phyloP scores from a whole-genome alignment of 228 moss, liverwort and hornwort species.

The Sphagnum magellanicum region DNA sequence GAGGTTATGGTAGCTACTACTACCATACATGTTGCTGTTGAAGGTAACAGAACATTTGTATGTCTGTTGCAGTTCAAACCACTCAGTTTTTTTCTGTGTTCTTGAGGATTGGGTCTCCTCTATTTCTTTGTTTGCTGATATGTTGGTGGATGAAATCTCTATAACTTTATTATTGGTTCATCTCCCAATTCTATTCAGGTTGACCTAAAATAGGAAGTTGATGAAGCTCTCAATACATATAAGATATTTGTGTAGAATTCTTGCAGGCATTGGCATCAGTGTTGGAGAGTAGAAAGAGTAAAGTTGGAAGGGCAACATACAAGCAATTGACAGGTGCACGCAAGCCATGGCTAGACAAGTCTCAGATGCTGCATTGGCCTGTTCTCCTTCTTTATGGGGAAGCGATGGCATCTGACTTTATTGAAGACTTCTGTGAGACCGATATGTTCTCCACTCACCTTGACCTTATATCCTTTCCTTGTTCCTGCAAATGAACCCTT shows the following conservation, averaged over 20 bases:
- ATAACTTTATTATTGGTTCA: too few relatives aligned
- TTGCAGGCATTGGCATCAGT: constrained; percentile 60
- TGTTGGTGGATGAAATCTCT: too few relatives aligned
- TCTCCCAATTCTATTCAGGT: too few relatives aligned
- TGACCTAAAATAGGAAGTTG: too few relatives aligned
- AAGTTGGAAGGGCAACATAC: constrained; percentile 64
- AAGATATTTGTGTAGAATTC: background rate
- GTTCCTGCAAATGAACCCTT: background rate
- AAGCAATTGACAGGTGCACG: constrained; percentile 57
- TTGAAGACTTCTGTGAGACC: constrained; percentile 93
- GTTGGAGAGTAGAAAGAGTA: constrained; percentile 54
- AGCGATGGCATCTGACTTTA: constrained; percentile 80
- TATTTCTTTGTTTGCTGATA: too few relatives aligned
- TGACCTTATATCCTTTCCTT: constrained; percentile 74
- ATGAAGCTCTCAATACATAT: too few relatives aligned
- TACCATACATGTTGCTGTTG: too few relatives aligned
- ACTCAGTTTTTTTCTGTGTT: too few relatives aligned
- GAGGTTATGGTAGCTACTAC: too few relatives aligned
- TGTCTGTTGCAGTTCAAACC: too few relatives aligned
- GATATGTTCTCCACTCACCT: constrained; percentile 82
- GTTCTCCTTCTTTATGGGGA: constrained; percentile 82
- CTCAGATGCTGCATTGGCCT: constrained; percentile 83
- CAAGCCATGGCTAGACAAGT: constrained; percentile 74
- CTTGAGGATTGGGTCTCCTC: too few relatives aligned
- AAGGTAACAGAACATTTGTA: too few relatives aligned